These are phyloP conservation scores for Anisodus tanguticus DNA, from an alignment of 257 asterid genomes.

Conservation along the genomic window DNA sequence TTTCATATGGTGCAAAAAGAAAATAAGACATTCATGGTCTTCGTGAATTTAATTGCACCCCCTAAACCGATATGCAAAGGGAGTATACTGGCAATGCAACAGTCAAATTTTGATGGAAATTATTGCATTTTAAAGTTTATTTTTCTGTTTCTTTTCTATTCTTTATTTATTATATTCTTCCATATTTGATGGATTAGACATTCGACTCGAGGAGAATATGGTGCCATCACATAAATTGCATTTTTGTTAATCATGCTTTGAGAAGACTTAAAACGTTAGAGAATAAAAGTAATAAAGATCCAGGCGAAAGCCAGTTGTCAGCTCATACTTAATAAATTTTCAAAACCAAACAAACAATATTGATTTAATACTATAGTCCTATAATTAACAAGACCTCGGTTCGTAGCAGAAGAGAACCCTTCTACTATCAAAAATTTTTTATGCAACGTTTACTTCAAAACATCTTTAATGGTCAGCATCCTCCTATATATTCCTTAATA, in stretches of 20 bases:
- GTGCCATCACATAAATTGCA: neutral
- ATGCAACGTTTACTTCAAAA: neutral
- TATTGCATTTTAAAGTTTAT: neutral
- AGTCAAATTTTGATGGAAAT: neutral
- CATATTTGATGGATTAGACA: neutral
- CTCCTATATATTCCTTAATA: neutral
- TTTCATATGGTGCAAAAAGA: too few relatives aligned
- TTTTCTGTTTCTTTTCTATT: neutral
- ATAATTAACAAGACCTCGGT: neutral
- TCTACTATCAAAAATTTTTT: neutral
- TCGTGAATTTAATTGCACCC: neutral
- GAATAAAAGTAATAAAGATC: neutral
- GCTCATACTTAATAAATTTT: constrained; percentile 3
- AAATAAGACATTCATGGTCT: too few relatives aligned
- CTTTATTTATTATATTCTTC: neutral
- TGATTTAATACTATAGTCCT: neutral
- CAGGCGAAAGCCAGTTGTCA: constrained; percentile 9
- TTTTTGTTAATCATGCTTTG: neutral
- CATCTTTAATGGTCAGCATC: neutral
- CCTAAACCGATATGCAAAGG: neutral
- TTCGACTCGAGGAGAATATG: neutral
- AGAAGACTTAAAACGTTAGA: neutral
- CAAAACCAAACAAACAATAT: neutral
- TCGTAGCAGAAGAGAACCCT: neutral
- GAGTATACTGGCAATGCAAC: neutral